phyloP scores from a whole-genome alignment of 2,329 filamentous ascomycete species.

The Penicillium hesseltinei region DNA sequence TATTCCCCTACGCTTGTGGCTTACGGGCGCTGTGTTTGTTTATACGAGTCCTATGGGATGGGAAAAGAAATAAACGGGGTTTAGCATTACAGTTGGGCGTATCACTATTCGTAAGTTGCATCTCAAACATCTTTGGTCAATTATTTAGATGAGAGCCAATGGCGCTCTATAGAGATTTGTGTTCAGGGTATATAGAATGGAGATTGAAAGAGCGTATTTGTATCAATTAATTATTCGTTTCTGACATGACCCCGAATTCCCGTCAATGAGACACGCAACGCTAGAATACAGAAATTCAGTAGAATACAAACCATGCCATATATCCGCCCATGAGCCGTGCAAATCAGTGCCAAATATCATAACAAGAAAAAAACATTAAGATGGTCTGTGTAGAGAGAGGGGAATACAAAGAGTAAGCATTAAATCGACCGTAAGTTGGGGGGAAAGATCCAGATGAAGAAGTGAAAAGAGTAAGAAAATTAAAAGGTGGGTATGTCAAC shows the following conservation, averaged over 20 bases:
- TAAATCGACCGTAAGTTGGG: conserved; percentile 14
- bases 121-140: not conserved
- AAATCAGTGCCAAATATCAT: conserved; percentile 7
- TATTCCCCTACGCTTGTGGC: conserved; percentile 13
- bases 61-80: conserved; percentile 3
- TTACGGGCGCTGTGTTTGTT: conserved; percentile 6
- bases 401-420: conserved; percentile 11
- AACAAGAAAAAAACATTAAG: conserved; percentile 7
- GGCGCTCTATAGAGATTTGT: no score
- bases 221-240: conserved; percentile 7
- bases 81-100: not conserved
- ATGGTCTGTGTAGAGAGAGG: conserved; percentile 8
- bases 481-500: not conserved
- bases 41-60: not conserved
- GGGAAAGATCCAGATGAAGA: not conserved
- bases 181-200: not conserved
- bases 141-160: not conserved
- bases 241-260: not conserved
- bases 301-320: conserved; percentile 9
- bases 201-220: not conserved
- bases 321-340: conserved; percentile 13
- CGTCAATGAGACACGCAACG: conserved; percentile 16
- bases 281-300: conserved; percentile 19
- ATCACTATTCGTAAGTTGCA: not conserved
- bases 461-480: not conserved